Base-by-base conservation (phyloP, 2,329 filamentous ascomycete genomes). In the Talaromyces islandicus region DNA sequence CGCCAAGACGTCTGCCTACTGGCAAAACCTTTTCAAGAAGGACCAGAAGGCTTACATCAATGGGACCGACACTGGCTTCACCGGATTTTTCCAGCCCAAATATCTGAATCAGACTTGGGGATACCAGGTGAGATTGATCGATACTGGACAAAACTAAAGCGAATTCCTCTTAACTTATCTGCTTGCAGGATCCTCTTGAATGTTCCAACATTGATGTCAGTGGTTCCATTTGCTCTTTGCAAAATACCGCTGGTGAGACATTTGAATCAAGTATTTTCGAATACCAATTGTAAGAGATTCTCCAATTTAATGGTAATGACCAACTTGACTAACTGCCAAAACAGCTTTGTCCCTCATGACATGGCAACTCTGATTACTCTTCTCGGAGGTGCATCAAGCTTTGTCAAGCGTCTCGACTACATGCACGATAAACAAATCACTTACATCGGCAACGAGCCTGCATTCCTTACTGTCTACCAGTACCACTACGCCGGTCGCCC, bases 401-500 rank as follows among this genome's bases (percentile, higher is more conserved):
- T 88, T 64, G 76, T 83, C n/a, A 70, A 77, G 19, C 83, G 87
- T 2, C 80, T 89, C 0, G 75, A 85, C 67, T 89, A 84, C 72
- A 76, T 89, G 19, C 86, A 89, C 67, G 82, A 86, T 64, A 77
- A 78, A 0, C 80, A 82, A 7, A 81, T 88, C 12, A 81, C 85
- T 12, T 86, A 88, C 67, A 84, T 88, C 48, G 85, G 86, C 56
- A 86, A 89, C 66, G 78, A 86, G 62, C 84, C 84, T 19, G 78
- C 80, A 1, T 88, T 88, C 69, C 74, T 88, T 2, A 85, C 81
- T 4, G 81, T 88, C 0, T 89, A 83, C 70, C 81, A 88, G 65
- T 88, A 88, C 69, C 86, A 89, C 71, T 89, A 88, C 62, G 86
- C 83, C 0, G 86, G 85, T 0, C 81, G 85, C 0, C 87, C 86